phyloP scores from a whole-genome alignment of 1,284 basidiomycete species.

The Ceratobasidium sp. region DNA sequence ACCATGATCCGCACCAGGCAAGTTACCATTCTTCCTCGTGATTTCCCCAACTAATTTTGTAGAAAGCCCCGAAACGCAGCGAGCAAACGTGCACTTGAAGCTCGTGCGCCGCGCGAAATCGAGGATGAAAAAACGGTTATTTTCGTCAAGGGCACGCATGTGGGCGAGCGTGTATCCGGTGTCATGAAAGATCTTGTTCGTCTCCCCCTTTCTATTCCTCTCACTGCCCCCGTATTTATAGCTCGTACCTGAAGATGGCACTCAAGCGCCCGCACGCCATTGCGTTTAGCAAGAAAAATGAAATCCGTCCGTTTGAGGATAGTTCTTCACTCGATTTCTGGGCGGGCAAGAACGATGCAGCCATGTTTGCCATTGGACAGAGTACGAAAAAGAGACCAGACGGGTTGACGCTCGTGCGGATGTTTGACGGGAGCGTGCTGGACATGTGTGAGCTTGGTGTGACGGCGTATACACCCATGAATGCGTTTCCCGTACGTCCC shows the following conservation, averaged over 20 bases:
- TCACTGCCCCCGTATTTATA: slow-evolving; percentile 18
- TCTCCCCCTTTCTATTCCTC: slow-evolving; percentile 46
- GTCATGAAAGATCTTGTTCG: slow-evolving; percentile 92
- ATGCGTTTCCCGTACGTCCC: slow-evolving; percentile 79
- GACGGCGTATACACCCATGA: slow-evolving; percentile 82
- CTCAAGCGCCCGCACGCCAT: slow-evolving; percentile 91
- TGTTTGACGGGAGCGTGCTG: slow-evolving; percentile 88
- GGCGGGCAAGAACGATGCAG: slow-evolving; percentile 94
- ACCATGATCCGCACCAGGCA: slow-evolving; percentile 43
- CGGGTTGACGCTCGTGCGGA: slow-evolving; percentile 86
- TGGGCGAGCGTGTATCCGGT: slow-evolving; percentile 81
- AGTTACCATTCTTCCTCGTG: not conserved
- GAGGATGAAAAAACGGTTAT: slow-evolving; percentile 88
- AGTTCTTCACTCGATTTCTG: slow-evolving; percentile 90
- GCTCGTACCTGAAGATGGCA: slow-evolving; percentile 72
- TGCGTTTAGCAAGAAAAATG: slow-evolving; percentile 96
- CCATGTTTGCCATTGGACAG: slow-evolving; percentile 90
- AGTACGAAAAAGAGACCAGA: slow-evolving; percentile 96
- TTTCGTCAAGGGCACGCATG: slow-evolving; percentile 90
- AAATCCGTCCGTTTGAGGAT: slow-evolving; percentile 89
- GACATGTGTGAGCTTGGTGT: slow-evolving; percentile 97
- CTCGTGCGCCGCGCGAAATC: slow-evolving; percentile 88
- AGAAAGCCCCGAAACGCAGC: slow-evolving; percentile 98
- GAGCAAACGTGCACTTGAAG: slow-evolving; percentile 92
- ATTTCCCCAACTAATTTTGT: not conserved